Evolutionary conservation across 129 eudicot species (phyloP), one percentile per base, ranked within the genome.

Genomic region (Ambrosia artemisiifolia): DNA sequence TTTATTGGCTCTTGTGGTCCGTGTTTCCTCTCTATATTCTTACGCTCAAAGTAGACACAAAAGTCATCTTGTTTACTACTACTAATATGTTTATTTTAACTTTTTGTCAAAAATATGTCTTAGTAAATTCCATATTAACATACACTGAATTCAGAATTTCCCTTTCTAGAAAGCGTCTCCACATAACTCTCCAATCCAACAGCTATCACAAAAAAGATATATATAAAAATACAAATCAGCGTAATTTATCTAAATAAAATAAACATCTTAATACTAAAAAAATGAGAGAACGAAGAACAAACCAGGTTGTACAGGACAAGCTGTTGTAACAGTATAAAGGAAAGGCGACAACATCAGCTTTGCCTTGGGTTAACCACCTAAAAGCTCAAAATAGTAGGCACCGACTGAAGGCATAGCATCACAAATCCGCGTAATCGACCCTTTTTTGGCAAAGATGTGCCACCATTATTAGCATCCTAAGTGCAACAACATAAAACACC

Each of bases 281-380:
- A n/a, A 8, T 24, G 28, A 24, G 46, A 62, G 14, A 12, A 34
- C 61, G 60, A 73, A 70, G 47, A 17, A 75, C 84, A 38, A 76
- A 94, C 98, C 96, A 84, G 88, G 98, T 74, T 83, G 83, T 67
- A 90, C 78, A 54, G 90, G 85, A 24, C 87, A 82, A 75, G 84
- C 64, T 19, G 97, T 88, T 18, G 92, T 87, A 24, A 90, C 86
- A 30, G 88, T 71, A 50, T 84, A 75, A 1, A 24, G 28, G 28
- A 24, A 24, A 24, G 28, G 28, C 28, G 28, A 24, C 28, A 24
- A 24, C 28, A 24, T 24, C 28, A 24, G 28, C 28, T 24, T 24
- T 24, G 28, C 28, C 28, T 24, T 24, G 28, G 28, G 28, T 24
- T 24, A 24, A 24, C 28, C 1, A 24, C 28, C 28, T 24, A 24